A percentile compares a stretch with the other conserved stretches of the same genome.
These are phyloP conservation scores for Jatropha podagrica DNA, from an alignment of 441 rosid species.

Conservation along the genomic window DNA sequence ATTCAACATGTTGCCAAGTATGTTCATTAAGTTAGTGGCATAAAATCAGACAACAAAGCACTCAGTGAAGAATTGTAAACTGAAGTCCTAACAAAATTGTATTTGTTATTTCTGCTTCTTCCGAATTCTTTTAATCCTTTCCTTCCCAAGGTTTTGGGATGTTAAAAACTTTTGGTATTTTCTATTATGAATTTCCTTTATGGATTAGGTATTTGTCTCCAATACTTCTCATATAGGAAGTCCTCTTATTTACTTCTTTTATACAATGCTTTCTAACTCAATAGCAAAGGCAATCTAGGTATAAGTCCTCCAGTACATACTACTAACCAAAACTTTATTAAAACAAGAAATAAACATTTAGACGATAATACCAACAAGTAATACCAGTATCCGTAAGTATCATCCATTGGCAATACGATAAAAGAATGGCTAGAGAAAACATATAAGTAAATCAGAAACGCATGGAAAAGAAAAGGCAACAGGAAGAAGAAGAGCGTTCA, in stretches of 20 bases:
- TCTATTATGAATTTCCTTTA: neutral
- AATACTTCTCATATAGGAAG: neutral
- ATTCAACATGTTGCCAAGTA: neutral
- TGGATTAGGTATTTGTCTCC: neutral
- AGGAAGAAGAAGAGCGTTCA: neutral
- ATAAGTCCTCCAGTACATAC: neutral
- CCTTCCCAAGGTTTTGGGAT: slow-evolving; percentile 1
- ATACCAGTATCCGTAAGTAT: neutral
- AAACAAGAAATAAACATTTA: neutral
- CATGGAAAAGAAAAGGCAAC: neutral
- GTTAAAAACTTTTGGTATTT: neutral
- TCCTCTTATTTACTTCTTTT: neutral
- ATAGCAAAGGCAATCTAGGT: neutral
- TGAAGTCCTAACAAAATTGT: neutral
- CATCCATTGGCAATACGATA: neutral
- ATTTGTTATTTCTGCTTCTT: neutral
- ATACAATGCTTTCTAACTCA: neutral
- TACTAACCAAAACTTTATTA: slow-evolving; percentile 4
- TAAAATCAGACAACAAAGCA: neutral
- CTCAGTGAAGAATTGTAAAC: neutral
- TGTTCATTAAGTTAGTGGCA: neutral
- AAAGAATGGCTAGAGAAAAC: neutral
- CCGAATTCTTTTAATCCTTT: neutral
- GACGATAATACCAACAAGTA: neutral
- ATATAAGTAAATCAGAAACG: neutral